Evolutionary conservation across 495 filamentous ascomycete genomes (phyloP).

Genomic region (Penicillium roqueforti): DNA sequence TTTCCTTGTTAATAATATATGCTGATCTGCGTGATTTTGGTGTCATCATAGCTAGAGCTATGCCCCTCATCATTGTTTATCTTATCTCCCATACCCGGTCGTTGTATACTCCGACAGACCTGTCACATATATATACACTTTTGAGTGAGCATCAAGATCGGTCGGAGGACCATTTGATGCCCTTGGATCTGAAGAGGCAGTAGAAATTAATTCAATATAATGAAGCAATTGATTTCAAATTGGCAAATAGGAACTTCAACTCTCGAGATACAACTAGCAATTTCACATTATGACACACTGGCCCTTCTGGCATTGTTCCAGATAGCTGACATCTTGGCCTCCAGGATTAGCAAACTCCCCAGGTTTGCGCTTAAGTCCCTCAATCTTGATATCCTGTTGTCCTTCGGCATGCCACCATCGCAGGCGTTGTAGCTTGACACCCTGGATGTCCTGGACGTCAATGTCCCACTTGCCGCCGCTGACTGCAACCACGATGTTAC

Average conservation of each 20-base stretch:
- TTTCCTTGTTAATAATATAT: neutral
- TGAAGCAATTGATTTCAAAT: neutral
- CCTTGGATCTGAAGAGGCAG: neutral
- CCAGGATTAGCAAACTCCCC: slow-evolving; percentile 31
- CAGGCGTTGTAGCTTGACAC: slow-evolving; percentile 65
- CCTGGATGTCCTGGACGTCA: slow-evolving; percentile 62
- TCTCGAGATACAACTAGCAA: neutral
- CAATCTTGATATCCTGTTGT: slow-evolving; percentile 73
- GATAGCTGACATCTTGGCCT: slow-evolving; percentile 58
- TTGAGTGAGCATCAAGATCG: neutral
- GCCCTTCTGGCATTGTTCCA: slow-evolving; percentile 54
- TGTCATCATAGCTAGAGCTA: slow-evolving; percentile 4
- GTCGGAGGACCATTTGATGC: neutral
- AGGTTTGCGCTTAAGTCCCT: slow-evolving; percentile 63
- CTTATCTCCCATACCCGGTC: neutral
- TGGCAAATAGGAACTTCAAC: neutral
- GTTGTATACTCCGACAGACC: neutral
- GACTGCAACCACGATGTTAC: slow-evolving; percentile 61
- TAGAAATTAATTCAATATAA: too few relatives aligned
- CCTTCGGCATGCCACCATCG: slow-evolving; percentile 90
- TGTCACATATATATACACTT: neutral
- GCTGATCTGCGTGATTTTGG: neutral
- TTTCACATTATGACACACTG: slow-evolving; percentile 52
- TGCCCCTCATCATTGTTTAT: slow-evolving; percentile 8
- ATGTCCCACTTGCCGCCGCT: slow-evolving; percentile 89